phyloP scores from a whole-genome alignment of 75 land plant species.

The Pseudotsuga menziesii region DNA sequence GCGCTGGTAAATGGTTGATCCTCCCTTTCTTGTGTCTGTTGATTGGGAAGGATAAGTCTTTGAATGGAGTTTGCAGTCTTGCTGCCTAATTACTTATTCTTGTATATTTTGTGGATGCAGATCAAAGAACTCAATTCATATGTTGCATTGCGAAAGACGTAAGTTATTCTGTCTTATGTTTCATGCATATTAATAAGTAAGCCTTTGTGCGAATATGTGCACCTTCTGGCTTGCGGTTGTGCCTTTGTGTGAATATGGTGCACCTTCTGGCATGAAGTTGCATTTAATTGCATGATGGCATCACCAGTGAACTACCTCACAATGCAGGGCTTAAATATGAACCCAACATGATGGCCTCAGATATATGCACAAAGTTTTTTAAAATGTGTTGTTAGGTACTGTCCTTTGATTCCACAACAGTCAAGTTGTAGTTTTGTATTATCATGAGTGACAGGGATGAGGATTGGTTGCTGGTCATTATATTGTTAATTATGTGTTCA shows the following conservation, averaged over 20 bases:
- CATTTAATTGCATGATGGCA: background rate
- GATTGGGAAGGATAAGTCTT: too few species aligned
- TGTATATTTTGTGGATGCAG: conserved; percentile 32
- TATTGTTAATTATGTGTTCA: background rate
- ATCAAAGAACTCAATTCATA: conserved; percentile 92
- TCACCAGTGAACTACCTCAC: background rate
- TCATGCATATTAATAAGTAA: background rate
- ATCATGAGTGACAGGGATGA: background rate
- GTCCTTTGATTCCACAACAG: background rate
- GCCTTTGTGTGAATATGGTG: background rate
- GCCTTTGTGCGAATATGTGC: background rate
- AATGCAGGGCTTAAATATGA: background rate
- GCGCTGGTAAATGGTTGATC: conserved; percentile 41
- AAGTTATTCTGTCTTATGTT: conserved; percentile 20
- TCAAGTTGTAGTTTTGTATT: background rate
- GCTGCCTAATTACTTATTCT: background rate
- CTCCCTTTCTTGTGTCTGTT: too few species aligned
- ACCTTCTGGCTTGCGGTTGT: background rate
- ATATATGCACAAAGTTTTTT: background rate
- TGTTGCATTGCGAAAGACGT: conserved; percentile 93
- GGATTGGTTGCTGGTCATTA: background rate
- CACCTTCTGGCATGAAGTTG: background rate
- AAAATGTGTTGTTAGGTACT: background rate
- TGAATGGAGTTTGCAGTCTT: background rate
- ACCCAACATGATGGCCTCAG: background rate